Evolutionary conservation across 2,329 filamentous ascomycete species (phyloP).

Genomic region (Chrysosporium keratinophilum): DNA sequence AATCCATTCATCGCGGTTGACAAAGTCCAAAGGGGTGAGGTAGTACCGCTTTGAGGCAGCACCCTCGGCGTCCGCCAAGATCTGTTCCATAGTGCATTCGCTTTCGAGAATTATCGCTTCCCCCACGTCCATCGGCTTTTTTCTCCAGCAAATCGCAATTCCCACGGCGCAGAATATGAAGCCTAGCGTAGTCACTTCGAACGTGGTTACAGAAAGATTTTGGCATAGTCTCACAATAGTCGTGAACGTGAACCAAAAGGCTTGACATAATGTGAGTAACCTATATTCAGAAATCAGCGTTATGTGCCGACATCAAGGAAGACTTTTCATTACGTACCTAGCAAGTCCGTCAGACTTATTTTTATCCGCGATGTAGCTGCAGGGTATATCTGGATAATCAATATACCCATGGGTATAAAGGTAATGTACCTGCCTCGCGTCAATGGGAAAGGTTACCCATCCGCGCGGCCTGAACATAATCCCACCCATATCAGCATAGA

Average conservation of each 20-base stretch:
- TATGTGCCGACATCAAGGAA: neutral
- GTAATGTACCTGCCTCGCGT: too few species aligned
- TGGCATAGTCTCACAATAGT: constrained; percentile 14
- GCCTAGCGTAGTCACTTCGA: constrained; percentile 24
- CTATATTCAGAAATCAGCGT: neutral
- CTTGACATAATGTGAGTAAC: constrained; percentile 16
- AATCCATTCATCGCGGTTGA: constrained; percentile 8
- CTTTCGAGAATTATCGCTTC: constrained; percentile 17
- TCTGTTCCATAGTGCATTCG: constrained; percentile 16
- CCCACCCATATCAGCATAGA: too few species aligned
- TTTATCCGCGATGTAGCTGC: too few species aligned
- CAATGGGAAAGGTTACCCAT: too few species aligned
- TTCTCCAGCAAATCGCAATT: constrained; percentile 23
- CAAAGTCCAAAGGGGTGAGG: constrained; percentile 8
- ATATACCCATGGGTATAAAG: too few species aligned
- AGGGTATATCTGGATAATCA: too few species aligned
- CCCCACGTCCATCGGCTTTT: constrained; percentile 24
- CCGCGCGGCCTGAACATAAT: too few species aligned
- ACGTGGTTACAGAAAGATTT: constrained; percentile 19
- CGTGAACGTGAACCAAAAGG: constrained; percentile 19
- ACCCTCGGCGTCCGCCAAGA: constrained; percentile 18
- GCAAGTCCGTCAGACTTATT: constrained; percentile 19
- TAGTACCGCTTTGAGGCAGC: constrained; percentile 3
- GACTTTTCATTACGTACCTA: constrained; percentile 7
- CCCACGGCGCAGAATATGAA: constrained; percentile 23